Evolutionary conservation across 345 rosid species (phyloP), one percentile per base, ranked within the genome.

Genomic region (Eucalyptus polyanthemos): DNA sequence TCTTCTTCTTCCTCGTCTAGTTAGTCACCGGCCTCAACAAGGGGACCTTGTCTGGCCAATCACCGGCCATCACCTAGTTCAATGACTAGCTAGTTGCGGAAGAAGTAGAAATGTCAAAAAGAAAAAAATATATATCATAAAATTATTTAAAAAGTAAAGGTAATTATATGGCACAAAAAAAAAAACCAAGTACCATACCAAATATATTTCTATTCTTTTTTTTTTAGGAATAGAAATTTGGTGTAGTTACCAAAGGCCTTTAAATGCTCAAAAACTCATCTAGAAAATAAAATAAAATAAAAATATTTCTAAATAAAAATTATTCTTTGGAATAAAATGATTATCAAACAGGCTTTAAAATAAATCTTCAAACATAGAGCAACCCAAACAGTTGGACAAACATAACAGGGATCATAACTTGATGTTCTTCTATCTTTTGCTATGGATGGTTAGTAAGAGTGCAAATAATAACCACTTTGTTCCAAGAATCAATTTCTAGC

Each of bases 211-310:
- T 51, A 3, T 51, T 51, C 0, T 51, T 50, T 15, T 50, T 51
- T 1, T 51, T 51, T 0, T 51, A 3, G 0, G 0, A 53, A 53
- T 53, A 19, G 0, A 53, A 19, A 53, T 53, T 53, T 53, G 4
- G 2, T 53, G 0, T 0, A 7, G 0, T 53, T 53, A 19, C 2
- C 0, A 3, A 7, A 53, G 0, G 0, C 2, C 0, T 53, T 51
- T 53, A 0, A 53, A 53, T 53, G 0, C 2, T 53, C 5, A 53
- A 53, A 53, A 53, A 53, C 24, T 19, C 1, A 19, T 19, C 0
- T 8, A 2, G 0, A 0, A 53, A 53, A 53, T 53, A 19, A 0
- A 53, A 19, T 53, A 53, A 2, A 53, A 53, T 3, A 53, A 53
- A 53, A 19, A 0, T 53, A 53, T 53, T 19, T 8, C 1, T 19